Conservation (phyloP, 306 rosid species). For the Mimosa pudica region DNA sequence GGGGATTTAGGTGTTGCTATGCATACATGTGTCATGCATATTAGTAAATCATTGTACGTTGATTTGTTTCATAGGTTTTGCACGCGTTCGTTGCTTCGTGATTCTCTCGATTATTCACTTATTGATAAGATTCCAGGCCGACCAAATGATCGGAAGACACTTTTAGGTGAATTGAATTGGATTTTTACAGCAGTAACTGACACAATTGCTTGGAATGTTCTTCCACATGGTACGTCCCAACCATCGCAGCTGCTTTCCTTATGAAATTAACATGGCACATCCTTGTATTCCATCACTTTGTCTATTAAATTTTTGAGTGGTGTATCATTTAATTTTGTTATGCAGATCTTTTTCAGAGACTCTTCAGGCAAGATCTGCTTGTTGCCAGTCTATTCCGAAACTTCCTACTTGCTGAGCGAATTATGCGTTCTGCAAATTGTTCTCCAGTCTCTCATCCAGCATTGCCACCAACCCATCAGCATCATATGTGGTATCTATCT, state of each 20-base stretch:
- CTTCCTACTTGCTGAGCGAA: conserved; percentile 95
- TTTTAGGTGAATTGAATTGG: conserved; percentile 97
- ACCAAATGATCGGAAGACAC: conserved; percentile 93
- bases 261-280: conserved; percentile 9
- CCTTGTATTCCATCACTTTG: conserved; percentile 18
- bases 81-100: conserved; percentile 81
- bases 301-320: conserved; percentile 24
- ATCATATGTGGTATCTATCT: conserved; percentile 93
- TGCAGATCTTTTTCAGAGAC: conserved; percentile 95
- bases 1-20: conserved; percentile 17
- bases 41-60: conserved; percentile 17
- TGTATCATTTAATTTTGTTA: conserved; percentile 27
- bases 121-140: conserved; percentile 97
- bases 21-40: neutral
- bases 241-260: neutral
- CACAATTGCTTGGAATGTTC: conserved; percentile 99
- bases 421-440: conserved; percentile 98
- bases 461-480: conserved; percentile 97
- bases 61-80: conserved; percentile 69
- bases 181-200: conserved; percentile 98
- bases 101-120: conserved; percentile 75
- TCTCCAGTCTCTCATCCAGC: conserved; percentile 90
- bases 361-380: conserved; percentile 95
- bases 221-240: conserved; percentile 77
- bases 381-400: conserved; percentile 92